These are phyloP conservation scores for Helicocarpus griseus DNA, from an alignment of 2,329 filamentous ascomycete genomes.

Conservation along the genomic window DNA sequence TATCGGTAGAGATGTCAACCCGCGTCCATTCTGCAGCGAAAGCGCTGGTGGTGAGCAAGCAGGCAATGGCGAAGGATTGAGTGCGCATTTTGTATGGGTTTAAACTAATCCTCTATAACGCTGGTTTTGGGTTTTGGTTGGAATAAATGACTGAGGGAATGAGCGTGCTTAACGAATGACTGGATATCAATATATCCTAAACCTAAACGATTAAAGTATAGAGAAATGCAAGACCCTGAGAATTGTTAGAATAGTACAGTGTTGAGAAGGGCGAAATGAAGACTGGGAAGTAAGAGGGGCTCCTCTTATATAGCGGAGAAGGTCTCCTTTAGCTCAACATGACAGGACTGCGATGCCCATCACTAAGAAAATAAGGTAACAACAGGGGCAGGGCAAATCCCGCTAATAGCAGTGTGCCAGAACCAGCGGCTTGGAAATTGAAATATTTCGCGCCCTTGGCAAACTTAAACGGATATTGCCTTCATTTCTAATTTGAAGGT, in stretches of 20 bases:
- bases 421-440: background rate
- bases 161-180: background rate
- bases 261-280: background rate
- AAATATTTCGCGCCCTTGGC: background rate
- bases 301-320: background rate
- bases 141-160: background rate
- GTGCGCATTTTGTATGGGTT: conserved; percentile 5
- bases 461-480: background rate
- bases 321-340: background rate
- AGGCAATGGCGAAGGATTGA: conserved; percentile 5
- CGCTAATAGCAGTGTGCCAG: background rate
- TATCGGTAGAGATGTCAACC: background rate
- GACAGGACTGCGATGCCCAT: background rate
- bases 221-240: background rate
- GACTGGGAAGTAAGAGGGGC: background rate
- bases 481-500: background rate
- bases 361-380: background rate
- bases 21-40: conserved; percentile 3
- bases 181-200: background rate
- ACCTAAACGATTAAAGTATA: background rate
- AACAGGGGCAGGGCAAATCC: background rate
- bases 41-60: conserved; percentile 2
- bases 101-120: background rate
- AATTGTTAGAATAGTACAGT: background rate
- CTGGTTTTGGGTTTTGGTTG: background rate